Conservation (phyloP, 352 stramenopile species). For the Phytopythium montanum region DNA sequence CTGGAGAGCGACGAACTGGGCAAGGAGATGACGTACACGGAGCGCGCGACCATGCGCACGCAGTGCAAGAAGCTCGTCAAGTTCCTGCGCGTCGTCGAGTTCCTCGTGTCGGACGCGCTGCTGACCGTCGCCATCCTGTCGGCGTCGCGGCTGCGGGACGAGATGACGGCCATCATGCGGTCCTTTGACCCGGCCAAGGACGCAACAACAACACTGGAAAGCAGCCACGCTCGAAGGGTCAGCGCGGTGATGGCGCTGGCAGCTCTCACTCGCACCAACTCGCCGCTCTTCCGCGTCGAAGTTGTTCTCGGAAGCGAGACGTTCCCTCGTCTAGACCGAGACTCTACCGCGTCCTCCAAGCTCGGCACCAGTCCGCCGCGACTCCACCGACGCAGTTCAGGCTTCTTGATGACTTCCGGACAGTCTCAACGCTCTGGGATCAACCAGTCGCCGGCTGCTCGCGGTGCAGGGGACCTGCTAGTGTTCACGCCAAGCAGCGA, state of each 20-base stretch:
- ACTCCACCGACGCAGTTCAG: slow-evolving; percentile 15
- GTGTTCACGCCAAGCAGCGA: slow-evolving; percentile 51
- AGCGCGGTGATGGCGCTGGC: slow-evolving; percentile 1
- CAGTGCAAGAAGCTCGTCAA: slow-evolving; percentile 90
- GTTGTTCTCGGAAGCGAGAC: slow-evolving; percentile 22
- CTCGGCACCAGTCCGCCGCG: slow-evolving; percentile 2
- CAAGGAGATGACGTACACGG: slow-evolving; percentile 93
- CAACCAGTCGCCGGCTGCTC: neutral
- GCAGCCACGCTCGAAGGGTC: neutral
- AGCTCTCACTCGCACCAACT: slow-evolving; percentile 1
- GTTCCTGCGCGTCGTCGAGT: slow-evolving; percentile 92
- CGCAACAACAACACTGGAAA: neutral
- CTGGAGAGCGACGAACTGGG: slow-evolving; percentile 17
- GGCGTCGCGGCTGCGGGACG: slow-evolving; percentile 28
- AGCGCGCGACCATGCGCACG: slow-evolving; percentile 86
- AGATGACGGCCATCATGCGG: slow-evolving; percentile 41
- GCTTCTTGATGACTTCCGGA: slow-evolving; percentile 10
- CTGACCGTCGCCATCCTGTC: slow-evolving; percentile 69
- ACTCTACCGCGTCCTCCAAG: neutral
- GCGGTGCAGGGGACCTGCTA: slow-evolving; percentile 24
- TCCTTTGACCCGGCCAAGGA: neutral
- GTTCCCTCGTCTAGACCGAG: neutral
- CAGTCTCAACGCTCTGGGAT: neutral
- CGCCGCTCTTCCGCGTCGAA: slow-evolving; percentile 77
- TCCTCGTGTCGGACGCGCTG: slow-evolving; percentile 80